phyloP scores from a whole-genome alignment of 768 basidiomycete genomes.

The Termitomyces sp. region DNA sequence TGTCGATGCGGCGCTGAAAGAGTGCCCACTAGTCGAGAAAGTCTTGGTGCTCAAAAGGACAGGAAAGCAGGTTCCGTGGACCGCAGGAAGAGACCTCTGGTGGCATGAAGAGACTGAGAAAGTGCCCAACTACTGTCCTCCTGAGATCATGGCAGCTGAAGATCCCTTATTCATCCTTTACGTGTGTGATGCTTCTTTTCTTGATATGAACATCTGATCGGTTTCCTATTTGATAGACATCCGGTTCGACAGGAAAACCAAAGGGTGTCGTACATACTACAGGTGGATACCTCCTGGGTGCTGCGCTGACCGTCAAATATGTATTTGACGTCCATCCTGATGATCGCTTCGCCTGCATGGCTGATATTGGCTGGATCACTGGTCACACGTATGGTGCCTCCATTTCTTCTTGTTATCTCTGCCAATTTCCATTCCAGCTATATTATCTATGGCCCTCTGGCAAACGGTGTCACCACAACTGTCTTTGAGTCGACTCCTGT shows the following conservation, averaged over 20 bases:
- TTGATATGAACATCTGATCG: conserved; percentile 1
- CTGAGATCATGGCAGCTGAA: conserved; percentile 84
- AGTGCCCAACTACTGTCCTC: conserved; percentile 85
- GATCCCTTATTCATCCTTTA: conserved; percentile 99
- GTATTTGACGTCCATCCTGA: conserved; percentile 98
- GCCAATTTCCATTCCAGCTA: conserved; percentile 37
- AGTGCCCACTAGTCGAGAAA: conserved; percentile 82
- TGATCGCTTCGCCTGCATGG: conserved; percentile 97
- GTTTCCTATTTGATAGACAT: conserved; percentile 51
- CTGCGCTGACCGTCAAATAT: conserved; percentile 90
- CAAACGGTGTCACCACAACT: conserved; percentile 76
- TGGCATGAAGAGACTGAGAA: conserved; percentile 91
- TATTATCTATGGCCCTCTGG: conserved; percentile 93
- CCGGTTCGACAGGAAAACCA: conserved; percentile 92
- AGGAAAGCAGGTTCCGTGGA: conserved; percentile 77
- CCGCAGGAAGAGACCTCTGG: conserved; percentile 84
- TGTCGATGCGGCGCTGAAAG: conserved; percentile 85
- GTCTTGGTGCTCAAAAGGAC: conserved; percentile 88
- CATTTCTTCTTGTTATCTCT: conserved; percentile 1
- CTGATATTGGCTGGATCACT: conserved; percentile 98
- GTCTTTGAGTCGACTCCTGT: conserved; percentile 97
- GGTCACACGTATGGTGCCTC: conserved; percentile 68
- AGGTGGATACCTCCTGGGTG: conserved; percentile 87
- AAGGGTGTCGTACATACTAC: conserved; percentile 95
- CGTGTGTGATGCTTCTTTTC: conserved; percentile 46